Conservation (phyloP, 306 rosid species). For the Castanea crenata region DNA sequence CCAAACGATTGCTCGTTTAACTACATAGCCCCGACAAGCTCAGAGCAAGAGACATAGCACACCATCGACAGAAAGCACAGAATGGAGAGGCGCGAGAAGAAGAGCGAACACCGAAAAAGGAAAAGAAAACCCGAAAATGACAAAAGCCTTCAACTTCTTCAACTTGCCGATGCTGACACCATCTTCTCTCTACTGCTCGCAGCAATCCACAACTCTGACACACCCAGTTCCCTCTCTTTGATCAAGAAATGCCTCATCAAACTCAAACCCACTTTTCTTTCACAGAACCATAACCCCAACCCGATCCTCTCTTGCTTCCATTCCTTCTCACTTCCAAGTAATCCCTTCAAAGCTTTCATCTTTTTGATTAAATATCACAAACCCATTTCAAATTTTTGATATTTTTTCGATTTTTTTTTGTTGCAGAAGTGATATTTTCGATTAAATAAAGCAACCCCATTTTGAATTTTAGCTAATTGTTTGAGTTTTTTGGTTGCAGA, state of each 20-base stretch:
- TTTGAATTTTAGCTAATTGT: too few species aligned
- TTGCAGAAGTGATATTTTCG: too few species aligned
- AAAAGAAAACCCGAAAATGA: too few species aligned
- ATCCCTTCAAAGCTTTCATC: neutral
- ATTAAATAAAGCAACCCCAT: too few species aligned
- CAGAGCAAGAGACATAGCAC: too few species aligned
- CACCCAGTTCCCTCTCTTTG: conserved; percentile 32
- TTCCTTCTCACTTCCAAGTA: conserved; percentile 48
- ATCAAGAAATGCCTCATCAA: conserved; percentile 47
- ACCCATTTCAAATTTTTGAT: neutral
- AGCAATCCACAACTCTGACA: conserved; percentile 32
- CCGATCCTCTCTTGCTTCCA: conserved; percentile 64
- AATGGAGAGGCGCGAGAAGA: too few species aligned
- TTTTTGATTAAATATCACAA: neutral
- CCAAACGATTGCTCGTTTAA: too few species aligned
- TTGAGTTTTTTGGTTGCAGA: conserved; percentile 14
- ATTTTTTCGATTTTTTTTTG: neutral
- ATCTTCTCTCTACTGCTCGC: conserved; percentile 50
- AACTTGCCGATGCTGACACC: neutral
- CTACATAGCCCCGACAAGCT: too few species aligned
- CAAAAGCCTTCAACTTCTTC: too few species aligned
- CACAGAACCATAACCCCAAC: conserved; percentile 6
- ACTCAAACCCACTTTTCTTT: conserved; percentile 39
- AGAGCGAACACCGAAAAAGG: too few species aligned
- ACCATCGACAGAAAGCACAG: too few species aligned